Conservation (phyloP, 192 early-diverging fungal genomes). For the Coemansia sp. region DNA sequence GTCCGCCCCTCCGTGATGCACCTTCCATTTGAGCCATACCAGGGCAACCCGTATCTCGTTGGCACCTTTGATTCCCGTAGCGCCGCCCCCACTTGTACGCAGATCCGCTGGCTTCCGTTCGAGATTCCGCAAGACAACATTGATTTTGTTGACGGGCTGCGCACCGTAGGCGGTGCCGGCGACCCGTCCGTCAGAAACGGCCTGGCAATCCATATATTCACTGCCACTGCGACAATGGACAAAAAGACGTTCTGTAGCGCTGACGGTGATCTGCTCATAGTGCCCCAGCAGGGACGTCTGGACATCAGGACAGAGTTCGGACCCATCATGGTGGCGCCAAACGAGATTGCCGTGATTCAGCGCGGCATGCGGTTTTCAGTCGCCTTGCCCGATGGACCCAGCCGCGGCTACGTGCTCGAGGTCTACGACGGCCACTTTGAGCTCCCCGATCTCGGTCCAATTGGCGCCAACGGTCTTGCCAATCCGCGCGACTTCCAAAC, state of each 20-base stretch:
- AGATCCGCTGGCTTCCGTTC: conserved; percentile 94
- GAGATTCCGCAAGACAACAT: conserved; percentile 55
- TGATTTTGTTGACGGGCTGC: conserved; percentile 84
- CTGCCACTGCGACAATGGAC: conserved; percentile 75
- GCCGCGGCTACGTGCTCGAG: conserved; percentile 89
- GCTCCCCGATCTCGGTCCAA: conserved; percentile 93
- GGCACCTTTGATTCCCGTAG: conserved; percentile 61
- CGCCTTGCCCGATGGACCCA: conserved; percentile 72
- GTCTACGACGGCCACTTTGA: conserved; percentile 88
- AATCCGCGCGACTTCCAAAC: conserved; percentile 93
- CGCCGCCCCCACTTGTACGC: conserved; percentile 75
- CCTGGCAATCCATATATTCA: conserved; percentile 83
- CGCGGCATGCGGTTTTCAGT: conserved; percentile 88
- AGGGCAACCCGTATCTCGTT: conserved; percentile 47
- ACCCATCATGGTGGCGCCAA: conserved; percentile 73
- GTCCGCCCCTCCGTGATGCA: conserved; percentile 90
- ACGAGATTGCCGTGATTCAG: conserved; percentile 93
- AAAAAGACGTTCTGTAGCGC: conserved; percentile 80
- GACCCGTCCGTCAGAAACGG: conserved; percentile 75
- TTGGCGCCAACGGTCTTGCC: conserved; percentile 94
- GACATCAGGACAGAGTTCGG: conserved; percentile 93
- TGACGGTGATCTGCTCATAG: conserved; percentile 90
- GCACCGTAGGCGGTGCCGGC: conserved; percentile 84
- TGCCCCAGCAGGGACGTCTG: conserved; percentile 90
- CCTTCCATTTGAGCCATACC: conserved; percentile 61